Base-by-base conservation (phyloP, 495 filamentous ascomycete species). In the Penicillium maclennaniae region DNA sequence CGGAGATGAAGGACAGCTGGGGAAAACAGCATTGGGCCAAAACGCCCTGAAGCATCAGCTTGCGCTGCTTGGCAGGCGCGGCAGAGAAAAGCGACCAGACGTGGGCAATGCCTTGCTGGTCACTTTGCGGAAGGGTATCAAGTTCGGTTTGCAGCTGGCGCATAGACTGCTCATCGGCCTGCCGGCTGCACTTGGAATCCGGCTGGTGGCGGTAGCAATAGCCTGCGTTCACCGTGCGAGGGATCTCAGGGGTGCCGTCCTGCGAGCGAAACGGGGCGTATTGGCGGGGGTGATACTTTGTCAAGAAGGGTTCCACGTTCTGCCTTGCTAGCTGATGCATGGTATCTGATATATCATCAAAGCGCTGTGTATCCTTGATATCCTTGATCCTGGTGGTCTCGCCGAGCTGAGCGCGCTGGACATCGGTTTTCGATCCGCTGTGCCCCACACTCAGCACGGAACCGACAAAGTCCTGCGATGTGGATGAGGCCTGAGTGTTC, bases 71-170 rank as follows among this genome's bases (percentile, higher is more conserved):
- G 2, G 89, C 79, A 2, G 93, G 95, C 4, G 95, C 91, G 20
- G 93, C 95, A 7, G 93, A 97, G 74, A 97, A 99, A 20, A 97
- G 73, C 0, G 92, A 96, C 93, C 93, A 99, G 43, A 97, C 73
- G 67, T 96, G 92, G 9, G 90, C 86, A 54, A 99, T 96, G 53
- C 86, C 91, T 71, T 97, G 91, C 67, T 95, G 91, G 59, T 95
- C 92, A 43, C 80, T 81, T 44, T 87, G 80, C 9, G 91, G 84
- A 9, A 97, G 81, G 26, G 83, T 83, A 71, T 92, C 85, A 45
- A 98, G 81, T 59, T 92, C 88, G 84, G 82, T 83, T 64, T 97
- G 93, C 50, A 99, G 78, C 70, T 90, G 86, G 59, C 91, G 88
- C 95, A 97, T 97, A 37, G 92, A 91, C 34, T 88, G 85, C 68